Conservation (phyloP, 1,284 basidiomycete genomes). For the Moniliella sp. region DNA sequence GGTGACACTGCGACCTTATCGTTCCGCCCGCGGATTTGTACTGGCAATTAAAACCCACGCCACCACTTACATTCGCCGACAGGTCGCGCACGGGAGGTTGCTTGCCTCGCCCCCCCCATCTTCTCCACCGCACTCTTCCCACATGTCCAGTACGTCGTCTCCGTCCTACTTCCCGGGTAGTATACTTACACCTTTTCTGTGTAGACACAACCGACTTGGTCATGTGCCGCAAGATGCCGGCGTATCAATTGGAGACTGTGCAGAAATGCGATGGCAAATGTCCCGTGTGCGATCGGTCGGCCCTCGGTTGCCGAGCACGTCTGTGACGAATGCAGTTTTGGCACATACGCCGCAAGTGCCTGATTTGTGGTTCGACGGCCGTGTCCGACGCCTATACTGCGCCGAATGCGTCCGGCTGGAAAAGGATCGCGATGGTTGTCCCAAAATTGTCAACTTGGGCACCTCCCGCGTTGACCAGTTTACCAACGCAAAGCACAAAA, state of each 20-base stretch:
- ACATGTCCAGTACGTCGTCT: conserved; percentile 12
- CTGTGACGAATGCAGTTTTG: conserved; percentile 95
- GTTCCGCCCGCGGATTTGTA: too few relatives aligned
- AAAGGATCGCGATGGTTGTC: conserved; percentile 92
- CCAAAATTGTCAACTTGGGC: conserved; percentile 90
- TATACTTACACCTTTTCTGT: too few relatives aligned
- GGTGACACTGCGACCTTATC: too few relatives aligned
- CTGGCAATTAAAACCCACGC: too few relatives aligned
- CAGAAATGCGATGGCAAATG: conserved; percentile 98
- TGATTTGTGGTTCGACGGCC: conserved; percentile 48
- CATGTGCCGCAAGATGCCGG: conserved; percentile 86
- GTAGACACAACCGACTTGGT: conserved; percentile 50
- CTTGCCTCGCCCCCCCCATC: too few relatives aligned
- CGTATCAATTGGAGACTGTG: conserved; percentile 86
- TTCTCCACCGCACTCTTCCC: not conserved
- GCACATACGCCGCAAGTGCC: conserved; percentile 84
- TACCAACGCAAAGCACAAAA: conserved; percentile 1
- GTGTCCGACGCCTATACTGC: conserved; percentile 33
- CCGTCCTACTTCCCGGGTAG: too few relatives aligned
- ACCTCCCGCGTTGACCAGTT: conserved; percentile 34
- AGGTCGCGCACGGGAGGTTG: too few relatives aligned
- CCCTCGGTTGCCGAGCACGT: conserved; percentile 91
- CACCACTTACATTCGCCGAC: too few relatives aligned
- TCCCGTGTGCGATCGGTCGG: conserved; percentile 83
- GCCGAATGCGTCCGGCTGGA: conserved; percentile 65